Base-by-base conservation (phyloP, 1,139 yeast genomes). In the Zygosaccharomyces pseudobailii region DNA sequence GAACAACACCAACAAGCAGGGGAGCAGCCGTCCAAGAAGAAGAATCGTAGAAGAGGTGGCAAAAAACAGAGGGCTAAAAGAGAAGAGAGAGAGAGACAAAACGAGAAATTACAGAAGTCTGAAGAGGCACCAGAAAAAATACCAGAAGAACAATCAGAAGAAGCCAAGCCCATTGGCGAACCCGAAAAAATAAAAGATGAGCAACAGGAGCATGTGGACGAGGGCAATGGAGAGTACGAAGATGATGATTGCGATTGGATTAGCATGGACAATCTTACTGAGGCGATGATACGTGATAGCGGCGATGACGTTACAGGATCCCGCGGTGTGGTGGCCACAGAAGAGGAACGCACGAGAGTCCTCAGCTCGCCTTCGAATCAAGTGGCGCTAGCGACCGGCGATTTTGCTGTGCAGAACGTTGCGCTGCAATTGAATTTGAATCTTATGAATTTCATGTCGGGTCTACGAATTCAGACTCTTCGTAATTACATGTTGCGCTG, bases 371-470 rank as follows among this genome's bases (percentile, higher is more conserved):
- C 70, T 4, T 62, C 64, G 17, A 74, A 80, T 54, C 79, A 81
- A 53, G 94, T 84, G 22, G 98, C 97, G 1, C 71, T 92, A 48
- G 84, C 96, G 1, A 86, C 97, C 0, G 96, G 96, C 24, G 99
- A 92, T 79, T 92, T 90, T 72, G 97, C 99, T 3, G 87, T 92
- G 66, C 99, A 92, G 66, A 92, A 92, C 67, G 96, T 90, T 8
- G 80, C 96, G 1, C 75, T 94, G 70, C 97, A 92, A 68, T 76
- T 94, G 60, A 96, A 97, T 6, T 69, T 92, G 45, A 84, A 87
- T 55, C 73, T 92, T 56, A 84, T 94, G 79, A 90, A 90, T 66
- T 77, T 87, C 28, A 78, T 81, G 71, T 82, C 92, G 2, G 98
- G 98, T 22, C 73, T 82, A 55, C 89, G 84, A 61, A 89, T 92